Evolutionary conservation across 495 filamentous ascomycete genomes (phyloP).

Genomic region (Penicillium maclennaniae): DNA sequence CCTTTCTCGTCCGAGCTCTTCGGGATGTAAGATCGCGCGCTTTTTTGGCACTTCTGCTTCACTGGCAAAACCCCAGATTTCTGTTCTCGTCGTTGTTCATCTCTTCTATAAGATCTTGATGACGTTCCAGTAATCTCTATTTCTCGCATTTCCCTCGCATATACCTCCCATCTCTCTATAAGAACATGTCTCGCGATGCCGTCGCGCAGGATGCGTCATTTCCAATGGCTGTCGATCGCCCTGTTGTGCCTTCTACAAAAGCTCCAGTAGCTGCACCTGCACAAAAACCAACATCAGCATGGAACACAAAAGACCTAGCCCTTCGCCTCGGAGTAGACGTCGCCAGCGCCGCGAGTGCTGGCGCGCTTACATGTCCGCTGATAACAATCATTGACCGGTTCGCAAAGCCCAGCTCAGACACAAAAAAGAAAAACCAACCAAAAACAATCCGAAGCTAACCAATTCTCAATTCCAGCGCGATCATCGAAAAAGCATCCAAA

Average conservation of each 20-base stretch:
- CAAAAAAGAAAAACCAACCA: no score
- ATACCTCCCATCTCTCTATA: background rate
- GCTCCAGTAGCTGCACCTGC: background rate
- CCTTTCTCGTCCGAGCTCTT: conserved; percentile 29
- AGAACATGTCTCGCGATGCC: conserved; percentile 34
- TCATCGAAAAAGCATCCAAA: conserved; percentile 94
- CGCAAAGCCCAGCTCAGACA: conserved; percentile 5
- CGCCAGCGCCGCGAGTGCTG: conserved; percentile 68
- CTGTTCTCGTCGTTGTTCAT: background rate
- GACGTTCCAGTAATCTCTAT: conserved; percentile 2
- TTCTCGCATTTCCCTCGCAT: background rate
- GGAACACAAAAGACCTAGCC: conserved; percentile 75
- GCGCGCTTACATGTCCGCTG: conserved; percentile 77
- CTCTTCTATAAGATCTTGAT: background rate
- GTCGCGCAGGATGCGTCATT: conserved; percentile 28
- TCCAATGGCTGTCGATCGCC: conserved; percentile 24
- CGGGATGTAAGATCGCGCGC: conserved; percentile 1
- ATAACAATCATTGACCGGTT: conserved; percentile 93
- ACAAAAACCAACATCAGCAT: conserved; percentile 30
- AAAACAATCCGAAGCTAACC: conserved; percentile 1
- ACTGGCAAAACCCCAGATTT: conserved; percentile 2
- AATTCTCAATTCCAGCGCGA: conserved; percentile 53
- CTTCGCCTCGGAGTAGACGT: conserved; percentile 69
- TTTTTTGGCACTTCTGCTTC: conserved; percentile 16
- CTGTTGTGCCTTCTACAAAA: conserved; percentile 10